Base-by-base conservation (phyloP, 2,329 filamentous ascomycete species). In the Colletotrichum coccodes region DNA sequence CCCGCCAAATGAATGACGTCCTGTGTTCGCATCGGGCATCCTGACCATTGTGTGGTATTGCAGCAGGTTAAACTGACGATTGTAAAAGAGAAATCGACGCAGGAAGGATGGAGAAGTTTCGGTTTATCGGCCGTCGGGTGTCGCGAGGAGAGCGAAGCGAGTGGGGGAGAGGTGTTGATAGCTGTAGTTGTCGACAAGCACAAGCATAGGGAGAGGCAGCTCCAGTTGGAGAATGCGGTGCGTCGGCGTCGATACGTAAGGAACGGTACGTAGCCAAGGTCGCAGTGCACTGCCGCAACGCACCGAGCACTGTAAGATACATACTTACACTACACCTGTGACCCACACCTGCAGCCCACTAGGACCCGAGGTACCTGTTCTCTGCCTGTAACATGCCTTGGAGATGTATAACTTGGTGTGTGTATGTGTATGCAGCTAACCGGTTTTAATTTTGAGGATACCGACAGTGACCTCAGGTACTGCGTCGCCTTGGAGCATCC, bases 41-140 rank as follows among this genome's bases (percentile, higher is more conserved):
- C 66, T 60, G 14, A 69, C 66, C 66, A 69, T 69, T 60, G 61
- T 65, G 18, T 47, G 32, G 12, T n/a, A 44, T 47, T 30, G 42
- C 56, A 23, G 32, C 32, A 30, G 23, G 18, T 40, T 12, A 4
- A 26, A 18, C 26, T 32, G 30, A 32, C 26, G n/a, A 38, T 9
- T 9, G 42, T 9, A 28, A 23, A 12, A n/a, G n/a, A 38, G 38
- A 40, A 57, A 40, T 36, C 12, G 40, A 12, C 12, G 40, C 8
- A 40, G 34, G 6, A 14, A 36, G 11, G 12, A 11, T 30, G 18
- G 32, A 4, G 42, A 16, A 21, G 18, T 49, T 26, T 26, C 8
- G 28, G 14, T 6, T 18, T 18, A 42, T 23, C 18, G 30, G 30
- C 42, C 30, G 30, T 26, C 28, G 21, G 42, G 26, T 47, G 18